Base-by-base conservation (phyloP, 768 basidiomycete species). In the Lactifluus subvellereus region DNA sequence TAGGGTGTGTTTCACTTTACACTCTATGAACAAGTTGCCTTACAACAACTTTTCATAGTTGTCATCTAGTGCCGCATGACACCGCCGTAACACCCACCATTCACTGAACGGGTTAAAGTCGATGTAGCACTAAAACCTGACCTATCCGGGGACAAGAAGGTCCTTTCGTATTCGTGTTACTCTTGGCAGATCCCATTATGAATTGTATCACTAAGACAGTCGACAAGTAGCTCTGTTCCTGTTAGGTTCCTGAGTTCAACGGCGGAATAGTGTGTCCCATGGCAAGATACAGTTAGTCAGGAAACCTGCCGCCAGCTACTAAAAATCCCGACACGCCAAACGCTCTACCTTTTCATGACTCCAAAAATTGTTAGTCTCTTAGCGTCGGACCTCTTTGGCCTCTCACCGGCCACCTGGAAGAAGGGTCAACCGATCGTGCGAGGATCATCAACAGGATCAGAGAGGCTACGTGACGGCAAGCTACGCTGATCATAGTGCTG, bases 1-100 rank as follows among this genome's bases (percentile, higher is more conserved):
- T 97, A 48, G 94, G 94, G 88, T 91, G 38, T 30, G 61, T 38
- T 43, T 48, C 47, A 22, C 32, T 5, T 20, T 16, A n/a, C 6
- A 27, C 38, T 20, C 14, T 27, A 18, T n/a, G 11, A 38, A 43
- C 7, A 40, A n/a, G 52, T 42, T 33, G 3, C 14, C 32, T 47
- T 27, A 11, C 37, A 47, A 13, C 42, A 22, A 14, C 8, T 10
- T 20, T 54, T 53, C 35, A 33, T 40, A 67, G 66, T 32, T 67
- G 66, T 45, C 66, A 65, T 53, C 51, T 67, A 13, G 48, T 67
- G 4, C 66, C 66, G 2, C 47, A 67, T 11, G 27, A 48, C 30
- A 7, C 10, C 57, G n/a, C 45, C 43, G 32, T 56, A 59, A 27
- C 45, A 20, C 40, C 35, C 7, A 47, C 32, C 54, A 9, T n/a